Conservation (phyloP, 495 filamentous ascomycete genomes). For the Entonaema liquescens region DNA sequence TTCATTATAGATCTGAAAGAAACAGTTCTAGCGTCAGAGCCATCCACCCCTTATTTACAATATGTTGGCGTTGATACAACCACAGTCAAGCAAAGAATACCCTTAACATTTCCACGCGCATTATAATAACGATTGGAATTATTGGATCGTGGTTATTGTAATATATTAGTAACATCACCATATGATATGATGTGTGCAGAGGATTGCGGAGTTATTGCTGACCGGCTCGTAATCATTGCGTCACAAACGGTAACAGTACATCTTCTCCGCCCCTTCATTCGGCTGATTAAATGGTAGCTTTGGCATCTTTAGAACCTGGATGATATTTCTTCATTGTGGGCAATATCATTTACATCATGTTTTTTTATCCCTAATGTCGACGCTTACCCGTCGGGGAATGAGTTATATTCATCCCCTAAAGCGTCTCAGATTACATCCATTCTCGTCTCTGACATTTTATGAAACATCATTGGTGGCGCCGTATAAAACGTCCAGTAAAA, state of each 20-base stretch:
- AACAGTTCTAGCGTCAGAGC: neutral
- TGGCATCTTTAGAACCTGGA: neutral
- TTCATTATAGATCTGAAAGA: neutral
- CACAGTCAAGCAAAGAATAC: neutral
- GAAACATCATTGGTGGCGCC: neutral
- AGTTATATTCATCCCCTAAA: neutral
- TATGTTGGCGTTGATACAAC: neutral
- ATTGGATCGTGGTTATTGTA: neutral
- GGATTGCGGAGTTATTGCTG: neutral
- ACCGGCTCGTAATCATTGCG: slow-evolving; percentile 21
- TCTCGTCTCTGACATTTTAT: neutral
- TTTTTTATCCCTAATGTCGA: neutral
- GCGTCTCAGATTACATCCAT: neutral
- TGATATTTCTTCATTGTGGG: neutral
- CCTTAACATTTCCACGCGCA: too few species aligned
- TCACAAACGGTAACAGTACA: slow-evolving; percentile 8
- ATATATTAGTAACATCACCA: neutral
- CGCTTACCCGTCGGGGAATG: neutral
- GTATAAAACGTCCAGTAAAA: neutral
- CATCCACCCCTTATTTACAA: neutral
- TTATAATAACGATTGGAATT: too few species aligned
- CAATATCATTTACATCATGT: neutral
- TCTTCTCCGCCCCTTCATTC: slow-evolving; percentile 5
- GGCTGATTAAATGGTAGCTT: neutral
- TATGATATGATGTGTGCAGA: neutral